Percentiles rank a stretch among this genome's conserved stretches.
These are phyloP conservation scores for Polychaeton citri DNA, from an alignment of 2,329 filamentous ascomycete species.

Conservation along the genomic window DNA sequence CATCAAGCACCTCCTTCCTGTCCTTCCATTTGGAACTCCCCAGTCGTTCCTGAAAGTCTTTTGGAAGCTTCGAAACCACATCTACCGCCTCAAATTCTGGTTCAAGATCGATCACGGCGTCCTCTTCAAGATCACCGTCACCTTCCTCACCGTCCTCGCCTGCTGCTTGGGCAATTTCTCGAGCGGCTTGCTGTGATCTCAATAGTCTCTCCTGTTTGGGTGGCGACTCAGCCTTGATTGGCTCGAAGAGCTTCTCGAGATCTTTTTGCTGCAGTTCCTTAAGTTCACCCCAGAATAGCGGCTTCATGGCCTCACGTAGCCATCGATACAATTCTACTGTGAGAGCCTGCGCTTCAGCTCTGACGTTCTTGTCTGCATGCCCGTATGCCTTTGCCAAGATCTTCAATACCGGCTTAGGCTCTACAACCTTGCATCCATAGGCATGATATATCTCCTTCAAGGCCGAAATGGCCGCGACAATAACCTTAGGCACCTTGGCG, in stretches of 20 bases:
- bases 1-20: conserved; percentile 84
- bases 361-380: conserved; percentile 95
- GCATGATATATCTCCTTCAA: conserved; percentile 80
- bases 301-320: conserved; percentile 96
- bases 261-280: conserved; percentile 94
- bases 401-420: conserved; percentile 86
- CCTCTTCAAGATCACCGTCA: conserved; percentile 44
- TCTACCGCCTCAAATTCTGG: conserved; percentile 68
- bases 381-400: conserved; percentile 79
- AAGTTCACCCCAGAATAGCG: conserved; percentile 89
- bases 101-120: conserved; percentile 57
- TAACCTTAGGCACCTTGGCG: conserved; percentile 84
- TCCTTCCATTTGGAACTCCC: conserved; percentile 97
- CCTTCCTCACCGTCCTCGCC: conserved; percentile 37
- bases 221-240: conserved; percentile 70
- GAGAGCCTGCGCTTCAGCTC: conserved; percentile 81
- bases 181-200: conserved; percentile 74
- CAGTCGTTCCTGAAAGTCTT: conserved; percentile 69
- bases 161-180: conserved; percentile 47
- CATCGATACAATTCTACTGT: conserved; percentile 93
- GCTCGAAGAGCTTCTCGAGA: conserved; percentile 86
- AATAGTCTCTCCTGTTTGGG: conserved; percentile 86
- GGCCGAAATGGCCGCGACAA: conserved; percentile 61
- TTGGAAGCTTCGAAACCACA: conserved; percentile 66
- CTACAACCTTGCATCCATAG: conserved; percentile 86